Percentiles rank a stretch among this genome's conserved stretches.
These are phyloP conservation scores for Quercus tomentella DNA, from an alignment of 331 rosid species.

Conservation along the genomic window DNA sequence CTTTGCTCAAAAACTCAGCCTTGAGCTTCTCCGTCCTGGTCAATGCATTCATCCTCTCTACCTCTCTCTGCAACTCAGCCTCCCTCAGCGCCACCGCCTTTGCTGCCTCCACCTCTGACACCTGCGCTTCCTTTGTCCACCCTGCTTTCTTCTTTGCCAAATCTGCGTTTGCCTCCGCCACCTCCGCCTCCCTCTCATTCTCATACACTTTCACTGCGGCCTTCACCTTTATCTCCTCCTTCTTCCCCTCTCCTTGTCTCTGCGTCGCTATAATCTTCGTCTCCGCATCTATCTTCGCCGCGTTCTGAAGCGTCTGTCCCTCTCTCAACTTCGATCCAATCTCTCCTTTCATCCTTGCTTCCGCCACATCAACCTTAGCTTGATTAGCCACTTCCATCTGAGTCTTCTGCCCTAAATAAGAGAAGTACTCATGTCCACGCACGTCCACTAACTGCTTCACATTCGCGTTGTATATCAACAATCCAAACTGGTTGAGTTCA, in stretches of 20 bases:
- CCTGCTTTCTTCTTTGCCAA: conserved; percentile 51
- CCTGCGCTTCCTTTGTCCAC: conserved; percentile 36
- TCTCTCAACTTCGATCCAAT: conserved; percentile 39
- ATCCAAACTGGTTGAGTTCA: conserved; percentile 62
- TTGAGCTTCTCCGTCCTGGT: conserved; percentile 53
- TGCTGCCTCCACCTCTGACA: conserved; percentile 50
- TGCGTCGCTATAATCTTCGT: conserved; percentile 45
- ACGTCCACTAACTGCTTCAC: conserved; percentile 62
- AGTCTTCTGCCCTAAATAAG: conserved; percentile 61
- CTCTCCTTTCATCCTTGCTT: conserved; percentile 60
- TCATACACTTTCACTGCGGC: conserved; percentile 47
- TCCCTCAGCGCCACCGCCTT: conserved; percentile 53
- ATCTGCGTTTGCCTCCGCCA: conserved; percentile 49
- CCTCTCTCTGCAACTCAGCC: conserved; percentile 55
- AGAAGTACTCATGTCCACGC: conserved; percentile 49
- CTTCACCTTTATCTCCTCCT: conserved; percentile 47
- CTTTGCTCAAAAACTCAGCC: conserved; percentile 56
- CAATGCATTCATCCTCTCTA: conserved; percentile 56
- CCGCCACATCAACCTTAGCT: conserved; percentile 53
- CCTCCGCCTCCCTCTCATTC: conserved; percentile 53
- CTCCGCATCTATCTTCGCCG: conserved; percentile 50
- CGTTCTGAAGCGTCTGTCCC: conserved; percentile 53
- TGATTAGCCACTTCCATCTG: conserved; percentile 65
- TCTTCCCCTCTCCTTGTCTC: conserved; percentile 45
- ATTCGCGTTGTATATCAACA: conserved; percentile 63